phyloP scores from a whole-genome alignment of 495 filamentous ascomycete genomes.

The Aspergillus nanangensis region DNA sequence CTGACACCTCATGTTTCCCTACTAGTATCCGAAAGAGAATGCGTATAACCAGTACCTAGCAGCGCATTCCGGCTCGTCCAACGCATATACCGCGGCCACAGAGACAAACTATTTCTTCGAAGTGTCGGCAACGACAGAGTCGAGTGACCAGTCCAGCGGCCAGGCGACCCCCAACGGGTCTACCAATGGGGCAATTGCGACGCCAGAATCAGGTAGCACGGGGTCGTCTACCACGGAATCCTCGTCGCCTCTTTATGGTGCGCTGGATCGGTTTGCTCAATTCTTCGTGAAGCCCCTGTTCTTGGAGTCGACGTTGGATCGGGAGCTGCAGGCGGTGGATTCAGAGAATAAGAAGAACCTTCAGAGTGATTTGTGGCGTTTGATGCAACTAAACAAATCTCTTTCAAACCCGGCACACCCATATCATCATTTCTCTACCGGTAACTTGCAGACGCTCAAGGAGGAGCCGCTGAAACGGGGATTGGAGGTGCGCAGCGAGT shows the following conservation, averaged over 20 bases:
- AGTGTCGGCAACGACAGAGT: conserved; percentile 63
- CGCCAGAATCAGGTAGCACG: conserved; percentile 8
- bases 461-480: conserved; percentile 76
- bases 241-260: conserved; percentile 75
- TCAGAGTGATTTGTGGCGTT: conserved; percentile 89
- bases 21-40: conserved; percentile 87
- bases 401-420: conserved; percentile 87
- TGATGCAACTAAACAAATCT: conserved; percentile 88
- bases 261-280: conserved; percentile 92
- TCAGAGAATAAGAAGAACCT: conserved; percentile 99
- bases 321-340: conserved; percentile 89
- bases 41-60: conserved; percentile 92
- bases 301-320: conserved; percentile 81
- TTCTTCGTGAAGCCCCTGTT: conserved; percentile 96
- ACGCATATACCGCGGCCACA: conserved; percentile 89
- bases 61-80: conserved; percentile 82
- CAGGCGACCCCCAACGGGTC: conserved; percentile 38
- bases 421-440: conserved; percentile 94
- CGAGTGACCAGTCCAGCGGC: conserved; percentile 39
- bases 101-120: conserved; percentile 99
- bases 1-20: neutral
- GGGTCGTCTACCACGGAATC: conserved; percentile 11
- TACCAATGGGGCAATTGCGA: conserved; percentile 30
- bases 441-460: conserved; percentile 85
- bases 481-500: conserved; percentile 85